Base-by-base conservation (phyloP, 2,329 filamentous ascomycete species). In the Lojkania enalia region DNA sequence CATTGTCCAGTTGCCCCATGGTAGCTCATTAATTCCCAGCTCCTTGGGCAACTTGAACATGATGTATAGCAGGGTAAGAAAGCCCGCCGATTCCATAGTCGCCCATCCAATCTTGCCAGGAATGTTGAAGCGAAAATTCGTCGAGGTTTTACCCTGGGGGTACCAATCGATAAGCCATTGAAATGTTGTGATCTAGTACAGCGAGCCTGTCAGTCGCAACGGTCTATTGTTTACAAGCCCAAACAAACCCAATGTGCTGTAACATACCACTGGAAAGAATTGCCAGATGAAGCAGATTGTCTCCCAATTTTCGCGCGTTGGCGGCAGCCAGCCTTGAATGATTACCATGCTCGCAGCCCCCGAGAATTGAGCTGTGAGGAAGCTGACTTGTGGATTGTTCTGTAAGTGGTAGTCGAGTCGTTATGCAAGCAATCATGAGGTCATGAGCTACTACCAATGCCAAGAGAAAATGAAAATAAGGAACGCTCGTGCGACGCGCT, bases 81-180 rank as follows among this genome's bases (percentile, higher is more conserved):
- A 85, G 13, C 89, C 90, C 0, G 88, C 84, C 12, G 81, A 74
- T 70, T 99, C 94, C 90, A 96, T 96, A 2, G 84, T 81, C 44
- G 87, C 79, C 94, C 94, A 99, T 46, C 83, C 90, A 52, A 89
- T 75, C 58, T 88, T 88, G 49, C 94, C 94, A 1, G 91, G 88
- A n/a, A 97, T 71, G 72, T 99, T 99, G 66, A 94, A 76, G 11
- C 74, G 74, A 58, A 86, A 90, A 2, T 77, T 64, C 14, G 84
- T 79, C 3, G 90, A 95, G 2, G 91, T 96, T 73, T 97, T 97
- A 68, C 94, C 94, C 76, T 92, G 90, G 39, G 88, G 88, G 69
- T 96, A 94, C 80, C 83, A 96, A 43, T 82, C 79, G 44, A 85
- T 47, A 13, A 69, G 14, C 85, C 87, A 95, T 82, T 96, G 90